Evolutionary conservation across 768 basidiomycete genomes (phyloP), one percentile per base, ranked within the genome.

Genomic region (Galerina marginata): DNA sequence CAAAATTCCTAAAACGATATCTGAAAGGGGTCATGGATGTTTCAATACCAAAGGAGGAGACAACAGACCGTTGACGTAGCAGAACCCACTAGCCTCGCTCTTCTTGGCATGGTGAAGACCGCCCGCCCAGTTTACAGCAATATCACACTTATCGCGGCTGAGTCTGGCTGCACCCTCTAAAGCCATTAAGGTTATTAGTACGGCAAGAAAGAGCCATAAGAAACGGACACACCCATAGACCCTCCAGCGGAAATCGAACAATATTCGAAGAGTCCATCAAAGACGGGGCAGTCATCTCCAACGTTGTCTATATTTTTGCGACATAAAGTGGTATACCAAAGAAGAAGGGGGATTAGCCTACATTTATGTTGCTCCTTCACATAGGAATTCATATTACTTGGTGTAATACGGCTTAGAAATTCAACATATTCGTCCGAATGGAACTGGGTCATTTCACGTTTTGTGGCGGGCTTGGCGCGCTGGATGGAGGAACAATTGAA

Each of bases 221-320:
- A 55, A 50, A 39, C 20, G 26, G n/a, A 62, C 89, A 59, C 67
- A 97, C 97, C 96, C 95, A 99, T 99, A 0, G 95, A 97, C 3
- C 97, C 97, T 48, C 97, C 97, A n/a, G 97, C 97, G 10, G 97
- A 99, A 68, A 99, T 99, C 3, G 96, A 96, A 72, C 97, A 98
- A 72, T 98, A 99, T 67, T 99, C 97, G 72, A 99, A 99, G 47
- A 99, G 78, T 0, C 97, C 97, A 66, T 99, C 97, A 66, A 99
- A 99, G 37, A 99, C 95, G 2, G 97, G 97, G 74, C 96, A 98
- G 74, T 99, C 97, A 68, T 99, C 97, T 37, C 96, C 97, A 20
- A 99, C 95, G 63, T 98, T 98, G 75, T 96, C 95, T 97, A 56
- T 33, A 33, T 33, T 33, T 33, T 33, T 33, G 29, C 29, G 54